These are phyloP conservation scores for Aspergillus transmontanensis DNA, from an alignment of 2,329 filamentous ascomycete species.

Conservation along the genomic window DNA sequence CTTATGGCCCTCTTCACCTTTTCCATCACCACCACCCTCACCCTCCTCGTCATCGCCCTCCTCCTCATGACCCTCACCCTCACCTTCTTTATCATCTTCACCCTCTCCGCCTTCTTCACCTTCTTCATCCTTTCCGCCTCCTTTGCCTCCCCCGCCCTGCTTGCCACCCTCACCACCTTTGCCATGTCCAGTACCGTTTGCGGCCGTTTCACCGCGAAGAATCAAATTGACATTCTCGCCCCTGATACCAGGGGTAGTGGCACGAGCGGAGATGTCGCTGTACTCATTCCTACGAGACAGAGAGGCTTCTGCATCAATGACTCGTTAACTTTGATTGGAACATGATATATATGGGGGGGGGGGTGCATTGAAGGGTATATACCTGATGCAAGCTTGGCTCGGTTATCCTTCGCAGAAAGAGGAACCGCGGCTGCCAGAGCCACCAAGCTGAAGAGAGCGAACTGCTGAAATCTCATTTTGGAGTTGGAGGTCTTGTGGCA, in stretches of 20 bases:
- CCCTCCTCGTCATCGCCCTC: too few relatives aligned
- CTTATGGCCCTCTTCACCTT: too few relatives aligned
- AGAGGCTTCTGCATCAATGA: neutral
- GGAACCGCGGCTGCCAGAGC: neutral
- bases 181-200: neutral
- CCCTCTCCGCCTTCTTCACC: neutral
- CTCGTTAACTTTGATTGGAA: neutral
- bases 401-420: neutral
- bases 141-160: neutral
- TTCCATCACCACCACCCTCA: too few relatives aligned
- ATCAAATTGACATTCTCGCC: neutral
- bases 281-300: neutral
- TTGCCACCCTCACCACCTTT: neutral
- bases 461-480: neutral
- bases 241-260: neutral
- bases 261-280: neutral
- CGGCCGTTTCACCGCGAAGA: neutral
- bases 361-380: neutral
- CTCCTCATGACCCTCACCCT: neutral
- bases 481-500: neutral
- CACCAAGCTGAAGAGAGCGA: neutral
- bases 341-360: neutral
- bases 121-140: neutral
- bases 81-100: neutral
- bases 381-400: neutral